phyloP scores from a whole-genome alignment of 164 flowering plant genomes.

The Vitis rotundifolia region DNA sequence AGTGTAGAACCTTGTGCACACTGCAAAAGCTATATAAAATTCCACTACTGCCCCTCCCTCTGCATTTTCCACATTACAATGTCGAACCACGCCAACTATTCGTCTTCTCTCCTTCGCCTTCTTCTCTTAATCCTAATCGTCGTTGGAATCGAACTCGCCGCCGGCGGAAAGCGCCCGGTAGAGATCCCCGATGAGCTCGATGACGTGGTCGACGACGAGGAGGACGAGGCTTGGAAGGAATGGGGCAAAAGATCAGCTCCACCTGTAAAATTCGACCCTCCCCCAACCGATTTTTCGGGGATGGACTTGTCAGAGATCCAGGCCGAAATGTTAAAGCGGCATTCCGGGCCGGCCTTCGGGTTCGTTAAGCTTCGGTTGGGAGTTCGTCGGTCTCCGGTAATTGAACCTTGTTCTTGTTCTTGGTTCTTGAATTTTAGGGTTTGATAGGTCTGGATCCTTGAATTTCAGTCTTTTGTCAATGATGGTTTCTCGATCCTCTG shows the following conservation, averaged over 20 bases:
- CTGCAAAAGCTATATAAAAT: too few species aligned
- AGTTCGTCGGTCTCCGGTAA: constrained; percentile 55
- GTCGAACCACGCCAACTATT: too few species aligned
- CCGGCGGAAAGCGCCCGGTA: constrained; percentile 43
- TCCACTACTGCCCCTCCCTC: too few species aligned
- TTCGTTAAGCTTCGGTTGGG: constrained; percentile 91
- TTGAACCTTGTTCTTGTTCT: too few species aligned
- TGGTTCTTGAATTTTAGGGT: too few species aligned
- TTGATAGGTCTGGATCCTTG: too few species aligned
- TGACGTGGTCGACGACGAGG: constrained; percentile 89
- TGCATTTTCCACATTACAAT: too few species aligned
- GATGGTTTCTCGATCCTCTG: too few species aligned
- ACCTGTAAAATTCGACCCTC: constrained; percentile 48
- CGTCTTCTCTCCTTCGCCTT: too few species aligned
- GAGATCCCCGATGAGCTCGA: constrained; percentile 86
- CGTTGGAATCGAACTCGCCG: constrained; percentile 12
- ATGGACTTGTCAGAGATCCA: constrained; percentile 54
- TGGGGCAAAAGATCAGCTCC: constrained; percentile 66
- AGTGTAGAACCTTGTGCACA: too few species aligned
- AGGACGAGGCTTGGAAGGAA: constrained; percentile 87
- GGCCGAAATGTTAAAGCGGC: constrained; percentile 67
- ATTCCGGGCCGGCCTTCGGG: constrained; percentile 66
- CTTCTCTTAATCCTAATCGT: too few species aligned
- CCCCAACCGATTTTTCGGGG: constrained; percentile 49
- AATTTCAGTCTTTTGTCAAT: too few species aligned